A percentile compares a stretch with the other conserved stretches of the same genome.
Conservation (phyloP, 2,329 filamentous ascomycete genomes). For the Fusarium xylarioides region DNA sequence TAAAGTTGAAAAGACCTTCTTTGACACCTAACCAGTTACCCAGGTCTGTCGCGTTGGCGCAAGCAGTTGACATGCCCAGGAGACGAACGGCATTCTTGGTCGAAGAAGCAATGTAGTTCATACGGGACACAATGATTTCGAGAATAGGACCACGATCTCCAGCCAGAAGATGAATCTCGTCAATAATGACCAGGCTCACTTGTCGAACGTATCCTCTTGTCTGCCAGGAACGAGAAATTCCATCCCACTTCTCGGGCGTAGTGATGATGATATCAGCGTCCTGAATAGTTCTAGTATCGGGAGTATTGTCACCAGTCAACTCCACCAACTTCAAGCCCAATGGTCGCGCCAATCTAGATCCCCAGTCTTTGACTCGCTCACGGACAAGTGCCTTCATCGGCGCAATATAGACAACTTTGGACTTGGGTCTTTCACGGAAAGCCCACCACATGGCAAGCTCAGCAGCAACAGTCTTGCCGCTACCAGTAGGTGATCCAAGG, state of each 20-base stretch:
- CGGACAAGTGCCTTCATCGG: constrained; percentile 99
- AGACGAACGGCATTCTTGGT: constrained; percentile 89
- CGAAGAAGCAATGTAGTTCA: constrained; percentile 98
- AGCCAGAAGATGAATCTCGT: constrained; percentile 97
- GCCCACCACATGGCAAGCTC: constrained; percentile 99
- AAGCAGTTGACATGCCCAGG: constrained; percentile 98
- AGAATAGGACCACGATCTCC: constrained; percentile 96
- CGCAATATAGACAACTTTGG: constrained; percentile 98
- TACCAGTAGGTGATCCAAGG: constrained; percentile 93
- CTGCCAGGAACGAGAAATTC: constrained; percentile 98
- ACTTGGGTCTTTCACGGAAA: constrained; percentile 91
- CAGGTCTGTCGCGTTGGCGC: constrained; percentile 92
- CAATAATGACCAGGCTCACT: constrained; percentile 96
- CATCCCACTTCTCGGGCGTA: constrained; percentile 99
- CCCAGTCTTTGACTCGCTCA: constrained; percentile 96
- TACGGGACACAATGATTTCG: constrained; percentile 91
- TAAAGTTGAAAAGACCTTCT: constrained; percentile 94
- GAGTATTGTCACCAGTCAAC: constrained; percentile 95
- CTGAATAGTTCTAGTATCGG: constrained; percentile 93
- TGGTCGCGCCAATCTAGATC: constrained; percentile 78
- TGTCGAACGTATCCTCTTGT: constrained; percentile 95
- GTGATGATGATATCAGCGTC: constrained; percentile 98
- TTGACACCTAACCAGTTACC: constrained; percentile 98
- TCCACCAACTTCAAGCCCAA: constrained; percentile 93
- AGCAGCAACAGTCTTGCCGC: constrained; percentile 95